Conservation (phyloP, 2,329 filamentous ascomycete genomes). For the Aspergillus chevalieri region DNA sequence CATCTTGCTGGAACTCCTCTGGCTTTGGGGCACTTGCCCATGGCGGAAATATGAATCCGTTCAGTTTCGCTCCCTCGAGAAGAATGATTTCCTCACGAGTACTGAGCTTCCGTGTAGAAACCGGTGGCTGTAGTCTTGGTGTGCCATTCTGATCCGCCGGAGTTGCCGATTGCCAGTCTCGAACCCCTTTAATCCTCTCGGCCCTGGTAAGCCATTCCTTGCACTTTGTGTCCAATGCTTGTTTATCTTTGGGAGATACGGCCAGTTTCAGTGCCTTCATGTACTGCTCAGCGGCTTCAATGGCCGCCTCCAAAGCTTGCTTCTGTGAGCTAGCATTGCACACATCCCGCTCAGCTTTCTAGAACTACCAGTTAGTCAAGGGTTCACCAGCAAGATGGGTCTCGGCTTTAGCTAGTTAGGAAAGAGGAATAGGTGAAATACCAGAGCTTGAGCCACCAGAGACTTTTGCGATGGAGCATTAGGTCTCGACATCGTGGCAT, state of each 20-base stretch:
- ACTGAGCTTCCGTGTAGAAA: slow-evolving; percentile 56
- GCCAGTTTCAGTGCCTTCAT: slow-evolving; percentile 67
- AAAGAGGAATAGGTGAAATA: slow-evolving; percentile 9
- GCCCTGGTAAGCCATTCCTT: slow-evolving; percentile 64
- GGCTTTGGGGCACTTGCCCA: slow-evolving; percentile 64
- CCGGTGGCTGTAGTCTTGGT: slow-evolving; percentile 40
- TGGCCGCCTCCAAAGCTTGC: slow-evolving; percentile 67
- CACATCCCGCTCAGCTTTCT: slow-evolving; percentile 53
- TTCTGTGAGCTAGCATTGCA: slow-evolving; percentile 47
- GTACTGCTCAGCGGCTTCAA: slow-evolving; percentile 71
- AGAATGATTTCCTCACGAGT: slow-evolving; percentile 71
- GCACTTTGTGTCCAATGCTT: slow-evolving; percentile 62
- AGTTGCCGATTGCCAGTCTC: slow-evolving; percentile 24
- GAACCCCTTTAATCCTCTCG: slow-evolving; percentile 63
- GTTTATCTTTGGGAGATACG: slow-evolving; percentile 56
- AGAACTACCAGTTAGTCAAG: slow-evolving; percentile 19
- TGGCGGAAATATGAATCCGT: slow-evolving; percentile 76
- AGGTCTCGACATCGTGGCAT: slow-evolving; percentile 25
- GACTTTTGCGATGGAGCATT: slow-evolving; percentile 19
- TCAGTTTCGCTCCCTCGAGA: slow-evolving; percentile 68
- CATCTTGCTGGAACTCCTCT: slow-evolving; percentile 54
- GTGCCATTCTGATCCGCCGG: slow-evolving; percentile 17
- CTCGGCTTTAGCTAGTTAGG: background rate
- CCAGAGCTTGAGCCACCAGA: slow-evolving; percentile 26
- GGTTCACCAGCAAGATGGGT: background rate